These are phyloP conservation scores for Fraxinus platypoda DNA, from an alignment of 305 asterid genomes.

Conservation along the genomic window DNA sequence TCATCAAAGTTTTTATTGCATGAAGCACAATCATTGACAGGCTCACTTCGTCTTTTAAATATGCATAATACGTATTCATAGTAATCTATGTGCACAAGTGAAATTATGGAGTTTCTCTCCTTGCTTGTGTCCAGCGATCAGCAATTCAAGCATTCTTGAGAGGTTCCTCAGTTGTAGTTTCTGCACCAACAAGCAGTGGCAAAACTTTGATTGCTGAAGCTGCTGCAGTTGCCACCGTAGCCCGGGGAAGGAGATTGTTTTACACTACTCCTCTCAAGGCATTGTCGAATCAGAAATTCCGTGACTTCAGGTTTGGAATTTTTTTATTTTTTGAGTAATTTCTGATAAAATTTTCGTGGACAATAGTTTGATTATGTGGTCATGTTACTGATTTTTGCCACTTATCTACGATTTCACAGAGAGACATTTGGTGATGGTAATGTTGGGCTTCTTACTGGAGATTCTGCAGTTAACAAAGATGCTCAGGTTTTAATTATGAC, in stretches of 20 bases:
- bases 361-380: background rate
- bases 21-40: background rate
- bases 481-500: conserved; percentile 96
- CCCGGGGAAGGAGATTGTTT: conserved; percentile 85
- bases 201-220: conserved; percentile 98
- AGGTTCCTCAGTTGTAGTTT: conserved; percentile 96
- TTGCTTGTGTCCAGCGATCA: conserved; percentile 42
- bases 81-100: background rate
- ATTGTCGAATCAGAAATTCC: conserved; percentile 94
- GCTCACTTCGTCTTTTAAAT: conserved; percentile 6
- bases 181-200: conserved; percentile 99
- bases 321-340: conserved; percentile 16
- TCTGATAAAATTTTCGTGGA: conserved; percentile 16
- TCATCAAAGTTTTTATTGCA: background rate
- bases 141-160: conserved; percentile 85
- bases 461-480: conserved; percentile 93
- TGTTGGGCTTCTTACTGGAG: conserved; percentile 98
- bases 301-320: conserved; percentile 77
- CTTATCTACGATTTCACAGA: conserved; percentile 40
- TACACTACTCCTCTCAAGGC: conserved; percentile 98
- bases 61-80: background rate
- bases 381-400: conserved; percentile 6
- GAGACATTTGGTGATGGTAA: conserved; percentile 89
- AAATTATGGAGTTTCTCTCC: conserved; percentile 5
- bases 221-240: conserved; percentile 92